A percentile compares a stretch with the other conserved stretches of the same genome.
phyloP scores from a whole-genome alignment of 1,284 basidiomycete genomes.

The Ganoderma lucidum region DNA sequence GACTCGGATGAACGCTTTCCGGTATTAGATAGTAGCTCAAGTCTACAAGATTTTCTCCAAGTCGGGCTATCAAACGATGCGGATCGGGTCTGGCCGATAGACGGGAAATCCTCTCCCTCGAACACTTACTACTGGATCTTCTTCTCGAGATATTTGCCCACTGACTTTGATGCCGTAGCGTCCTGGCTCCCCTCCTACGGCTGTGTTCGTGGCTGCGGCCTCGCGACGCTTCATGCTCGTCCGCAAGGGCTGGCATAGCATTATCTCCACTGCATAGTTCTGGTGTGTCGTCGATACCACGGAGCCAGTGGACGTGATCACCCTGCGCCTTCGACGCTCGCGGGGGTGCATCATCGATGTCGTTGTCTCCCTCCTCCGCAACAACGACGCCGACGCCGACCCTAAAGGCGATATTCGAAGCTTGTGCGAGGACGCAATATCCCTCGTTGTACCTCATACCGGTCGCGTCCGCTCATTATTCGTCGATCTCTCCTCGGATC shows the following conservation, averaged over 20 bases:
- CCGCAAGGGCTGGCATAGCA: constrained; percentile 10
- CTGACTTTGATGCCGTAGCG: background rate
- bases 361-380: background rate
- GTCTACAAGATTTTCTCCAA: background rate
- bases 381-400: background rate
- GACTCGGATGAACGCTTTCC: background rate
- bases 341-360: constrained; percentile 18
- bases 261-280: constrained; percentile 7
- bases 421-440: background rate
- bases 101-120: background rate
- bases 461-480: constrained; percentile 15
- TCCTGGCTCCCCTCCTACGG: background rate
- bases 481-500: background rate
- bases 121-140: constrained; percentile 7
- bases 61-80: background rate
- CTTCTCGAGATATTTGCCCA: constrained; percentile 3
- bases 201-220: background rate
- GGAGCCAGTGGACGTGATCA: background rate
- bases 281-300: constrained; percentile 18
- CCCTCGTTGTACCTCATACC: constrained; percentile 13
- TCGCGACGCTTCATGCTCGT: constrained; percentile 17
- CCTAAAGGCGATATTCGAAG: background rate
- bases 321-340: constrained; percentile 10
- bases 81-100: background rate
- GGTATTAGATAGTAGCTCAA: background rate